A percentile compares a stretch with the other conserved stretches of the same genome.
Evolutionary conservation across 2,329 filamentous ascomycete species (phyloP).

Genomic region (Fusarium redolens): DNA sequence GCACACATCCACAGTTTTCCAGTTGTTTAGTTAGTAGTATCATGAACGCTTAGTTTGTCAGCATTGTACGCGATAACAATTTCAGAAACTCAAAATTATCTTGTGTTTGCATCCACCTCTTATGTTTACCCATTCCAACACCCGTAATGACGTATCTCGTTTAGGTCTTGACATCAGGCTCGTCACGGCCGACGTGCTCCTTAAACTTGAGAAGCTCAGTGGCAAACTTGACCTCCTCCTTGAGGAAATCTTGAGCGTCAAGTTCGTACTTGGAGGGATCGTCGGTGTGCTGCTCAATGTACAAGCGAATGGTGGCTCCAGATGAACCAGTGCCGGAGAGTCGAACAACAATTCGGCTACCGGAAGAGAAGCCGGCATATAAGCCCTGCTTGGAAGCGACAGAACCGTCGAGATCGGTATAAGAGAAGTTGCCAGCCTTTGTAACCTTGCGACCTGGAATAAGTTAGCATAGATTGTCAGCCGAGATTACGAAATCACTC

Average conservation of each 20-base stretch:
- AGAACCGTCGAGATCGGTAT: conserved; percentile 98
- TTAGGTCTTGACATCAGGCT: conserved; percentile 97
- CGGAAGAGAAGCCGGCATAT: conserved; percentile 93
- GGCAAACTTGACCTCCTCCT: conserved; percentile 87
- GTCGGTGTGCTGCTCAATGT: conserved; percentile 94
- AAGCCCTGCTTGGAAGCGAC: conserved; percentile 96
- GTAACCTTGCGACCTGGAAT: conserved; percentile 77
- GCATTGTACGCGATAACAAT: conserved; percentile 41
- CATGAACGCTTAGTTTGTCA: conserved; percentile 45
- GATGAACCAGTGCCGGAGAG: conserved; percentile 95
- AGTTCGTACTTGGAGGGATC: conserved; percentile 81
- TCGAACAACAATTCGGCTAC: conserved; percentile 93
- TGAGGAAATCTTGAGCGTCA: conserved; percentile 93
- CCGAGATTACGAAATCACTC: conserved; percentile 41
- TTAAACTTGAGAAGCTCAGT: conserved; percentile 90
- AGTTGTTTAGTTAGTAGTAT: conserved; percentile 34
- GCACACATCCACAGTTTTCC: conserved; percentile 11
- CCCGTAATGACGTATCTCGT: background rate
- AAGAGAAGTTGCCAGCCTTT: conserved; percentile 95
- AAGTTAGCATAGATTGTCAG: conserved; percentile 35
- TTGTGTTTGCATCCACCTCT: conserved; percentile 35
- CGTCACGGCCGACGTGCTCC: conserved; percentile 89
- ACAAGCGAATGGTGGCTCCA: conserved; percentile 94
- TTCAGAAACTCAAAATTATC: conserved; percentile 40
- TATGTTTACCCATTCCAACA: conserved; percentile 7